phyloP scores from a whole-genome alignment of 495 filamentous ascomycete genomes.

The Rostrohypoxylon terebratum region DNA sequence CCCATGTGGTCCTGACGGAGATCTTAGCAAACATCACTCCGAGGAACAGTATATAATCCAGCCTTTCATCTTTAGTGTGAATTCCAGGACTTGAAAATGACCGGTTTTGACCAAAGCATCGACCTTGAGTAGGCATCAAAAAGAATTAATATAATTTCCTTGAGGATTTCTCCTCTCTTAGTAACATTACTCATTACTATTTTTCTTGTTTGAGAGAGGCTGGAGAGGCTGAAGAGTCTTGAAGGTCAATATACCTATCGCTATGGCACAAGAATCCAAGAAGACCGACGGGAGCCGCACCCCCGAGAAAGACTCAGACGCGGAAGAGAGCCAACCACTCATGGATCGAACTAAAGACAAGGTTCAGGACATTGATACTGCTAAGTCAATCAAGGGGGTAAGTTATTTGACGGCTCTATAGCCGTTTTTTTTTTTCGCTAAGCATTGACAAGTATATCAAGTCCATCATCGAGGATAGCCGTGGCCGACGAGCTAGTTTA shows the following conservation, averaged over 20 bases:
- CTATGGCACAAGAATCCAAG: background rate
- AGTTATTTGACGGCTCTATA: background rate
- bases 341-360: background rate
- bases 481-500: background rate
- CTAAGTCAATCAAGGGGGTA: background rate
- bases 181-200: background rate
- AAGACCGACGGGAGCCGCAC: background rate
- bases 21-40: constrained; percentile 25
- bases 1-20: constrained; percentile 19
- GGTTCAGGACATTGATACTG: background rate
- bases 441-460: background rate
- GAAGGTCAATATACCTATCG: background rate
- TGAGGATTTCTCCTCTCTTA: background rate
- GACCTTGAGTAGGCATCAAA: too few relatives aligned
- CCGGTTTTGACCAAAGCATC: background rate
- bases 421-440: background rate
- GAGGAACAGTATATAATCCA: constrained; percentile 12
- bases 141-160: background rate
- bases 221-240: background rate
- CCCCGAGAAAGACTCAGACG: background rate
- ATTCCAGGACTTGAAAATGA: background rate
- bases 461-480: background rate
- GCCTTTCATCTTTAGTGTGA: background rate
- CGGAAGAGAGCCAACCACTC: background rate
- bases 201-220: background rate